Base-by-base conservation (phyloP, 768 basidiomycete species). In the Mycena crocata region DNA sequence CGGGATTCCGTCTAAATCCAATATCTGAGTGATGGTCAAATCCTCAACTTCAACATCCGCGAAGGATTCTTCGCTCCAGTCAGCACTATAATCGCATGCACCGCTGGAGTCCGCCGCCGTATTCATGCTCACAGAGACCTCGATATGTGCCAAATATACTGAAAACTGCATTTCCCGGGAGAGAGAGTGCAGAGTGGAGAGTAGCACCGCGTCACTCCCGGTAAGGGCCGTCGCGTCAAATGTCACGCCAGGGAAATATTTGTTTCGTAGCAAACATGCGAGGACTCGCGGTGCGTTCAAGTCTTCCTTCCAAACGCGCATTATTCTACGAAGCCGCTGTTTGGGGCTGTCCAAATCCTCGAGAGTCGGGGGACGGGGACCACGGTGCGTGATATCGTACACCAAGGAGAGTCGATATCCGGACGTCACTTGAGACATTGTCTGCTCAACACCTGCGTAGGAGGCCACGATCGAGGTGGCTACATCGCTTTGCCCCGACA, bases 371-470 rank as follows among this genome's bases (percentile, higher is more conserved):
- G 30, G 37, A 35, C 9, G 48, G 9, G 24, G n/a, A 10, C 60
- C 49, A 26, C 21, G 52, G 34, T 67, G 15, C 2, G 57, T 12
- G 15, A 68, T 55, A 19, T 68, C 56, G 37, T 68, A 68, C 3
- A 39, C 15, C 15, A 68, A 28, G 10, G 48, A 31, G 5, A 68
- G 19, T 5, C 51, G 57, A 23, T 57, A 54, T 3, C 67, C 67
- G 17, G 57, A 37, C 24, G 56, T 23, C 13, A 68, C 32, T 2
- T 42, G 26, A 7, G 35, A 19, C 26, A 55, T 1, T 5, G 26
- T 59, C 31, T 64, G 58, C 13, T 58, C 44, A 23, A 68, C 57
- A n/a, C 67, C 67, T 3, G 42, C 26, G 30, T 60, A 64, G 2
- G 52, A 56, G 15, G 49, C 62, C 1, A 63, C 45, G 8, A 59